Evolutionary conservation across 805 yeast genomes (phyloP).

Genomic region (Kregervanrija fluxuum): DNA sequence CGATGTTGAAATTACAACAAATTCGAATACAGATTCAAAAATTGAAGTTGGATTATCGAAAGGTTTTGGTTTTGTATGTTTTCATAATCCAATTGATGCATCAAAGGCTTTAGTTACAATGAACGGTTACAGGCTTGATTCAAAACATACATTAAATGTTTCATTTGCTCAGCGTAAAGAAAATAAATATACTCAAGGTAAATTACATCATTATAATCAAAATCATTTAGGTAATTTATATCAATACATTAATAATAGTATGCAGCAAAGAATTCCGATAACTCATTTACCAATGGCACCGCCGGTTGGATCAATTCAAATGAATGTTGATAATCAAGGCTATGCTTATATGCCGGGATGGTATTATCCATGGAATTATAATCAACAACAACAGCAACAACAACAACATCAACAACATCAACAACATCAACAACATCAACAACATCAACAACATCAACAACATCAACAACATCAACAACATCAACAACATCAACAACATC

Average conservation of each 20-base stretch:
- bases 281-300: not conserved
- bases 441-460: slow-evolving; percentile 4
- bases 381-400: too few species aligned
- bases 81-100: slow-evolving; percentile 58
- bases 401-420: slow-evolving; percentile 1
- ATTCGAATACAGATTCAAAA: too few species aligned
- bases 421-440: slow-evolving; percentile 2
- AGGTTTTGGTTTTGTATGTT: slow-evolving; percentile 82
- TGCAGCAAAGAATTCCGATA: slow-evolving; percentile 2
- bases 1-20: not conserved
- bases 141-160: slow-evolving; percentile 31
- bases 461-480: slow-evolving; percentile 2
- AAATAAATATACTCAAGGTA: slow-evolving; percentile 36
- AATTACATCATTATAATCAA: slow-evolving; percentile 29
- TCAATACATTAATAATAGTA: slow-evolving; percentile 17
- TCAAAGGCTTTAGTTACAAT: slow-evolving; percentile 59
- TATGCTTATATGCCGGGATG: too few species aligned
- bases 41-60: slow-evolving; percentile 38
- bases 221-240: slow-evolving; percentile 26
- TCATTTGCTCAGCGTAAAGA: slow-evolving; percentile 74
- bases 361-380: too few species aligned
- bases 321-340: too few species aligned
- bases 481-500: not conserved
- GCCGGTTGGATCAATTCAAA: too few species aligned
- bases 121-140: slow-evolving; percentile 42